These are phyloP conservation scores for Colletotrichum spinosum DNA, from an alignment of 2,329 filamentous ascomycete species.

Conservation along the genomic window DNA sequence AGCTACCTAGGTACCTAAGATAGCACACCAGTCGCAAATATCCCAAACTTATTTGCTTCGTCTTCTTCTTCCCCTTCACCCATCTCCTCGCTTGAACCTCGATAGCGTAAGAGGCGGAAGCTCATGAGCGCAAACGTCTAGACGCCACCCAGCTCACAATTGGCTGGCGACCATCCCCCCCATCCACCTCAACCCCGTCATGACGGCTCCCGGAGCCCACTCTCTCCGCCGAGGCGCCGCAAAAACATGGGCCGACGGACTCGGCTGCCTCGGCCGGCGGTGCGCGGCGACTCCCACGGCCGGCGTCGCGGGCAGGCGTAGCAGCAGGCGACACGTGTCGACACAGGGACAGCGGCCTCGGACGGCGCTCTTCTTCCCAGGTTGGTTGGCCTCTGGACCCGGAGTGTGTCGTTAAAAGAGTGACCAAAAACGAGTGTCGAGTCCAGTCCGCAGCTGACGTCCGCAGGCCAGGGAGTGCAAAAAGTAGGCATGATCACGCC, in stretches of 20 bases:
- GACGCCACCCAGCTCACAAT: conserved; percentile 34
- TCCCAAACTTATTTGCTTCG: neutral
- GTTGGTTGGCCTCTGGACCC: conserved; percentile 45
- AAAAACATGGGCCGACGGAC: conserved; percentile 28
- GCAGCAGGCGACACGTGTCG: conserved; percentile 45
- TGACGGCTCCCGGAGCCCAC: conserved; percentile 37
- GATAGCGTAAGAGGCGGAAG: neutral
- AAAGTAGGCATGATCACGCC: conserved; percentile 87
- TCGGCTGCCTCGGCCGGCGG: conserved; percentile 29
- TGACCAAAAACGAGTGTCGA: too few species aligned
- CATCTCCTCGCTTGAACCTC: neutral
- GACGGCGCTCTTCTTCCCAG: conserved; percentile 72
- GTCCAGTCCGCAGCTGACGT: too few species aligned
- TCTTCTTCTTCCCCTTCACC: neutral
- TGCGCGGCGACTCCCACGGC: conserved; percentile 18
- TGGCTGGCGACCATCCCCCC: conserved; percentile 21
- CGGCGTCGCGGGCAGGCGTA: conserved; percentile 38
- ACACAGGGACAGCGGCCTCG: conserved; percentile 52
- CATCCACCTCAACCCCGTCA: conserved; percentile 11
- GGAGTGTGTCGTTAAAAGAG: too few species aligned
- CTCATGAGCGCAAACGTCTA: conserved; percentile 35
- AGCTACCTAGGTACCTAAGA: too few species aligned
- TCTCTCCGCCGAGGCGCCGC: conserved; percentile 28
- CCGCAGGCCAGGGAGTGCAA: conserved; percentile 85
- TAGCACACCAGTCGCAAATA: neutral